Percentiles rank a stretch among this genome's conserved stretches.
These are phyloP conservation scores for Phytophthora brassicae DNA, from an alignment of 352 stramenopile species.

Conservation along the genomic window DNA sequence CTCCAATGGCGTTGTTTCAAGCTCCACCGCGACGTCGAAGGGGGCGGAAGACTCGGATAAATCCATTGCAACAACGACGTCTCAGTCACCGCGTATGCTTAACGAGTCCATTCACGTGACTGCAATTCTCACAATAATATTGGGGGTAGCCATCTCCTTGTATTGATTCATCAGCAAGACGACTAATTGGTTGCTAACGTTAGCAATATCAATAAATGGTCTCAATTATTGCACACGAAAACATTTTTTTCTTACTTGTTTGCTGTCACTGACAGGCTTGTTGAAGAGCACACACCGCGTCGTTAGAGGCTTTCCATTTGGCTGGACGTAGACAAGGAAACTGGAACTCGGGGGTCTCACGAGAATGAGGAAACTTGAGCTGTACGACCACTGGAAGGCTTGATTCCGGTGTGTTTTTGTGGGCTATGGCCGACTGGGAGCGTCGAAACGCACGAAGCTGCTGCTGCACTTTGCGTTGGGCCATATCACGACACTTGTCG, in stretches of 20 bases:
- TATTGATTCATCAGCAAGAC: conserved; percentile 3
- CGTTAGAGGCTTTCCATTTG: conserved; percentile 55
- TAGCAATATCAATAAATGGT: neutral
- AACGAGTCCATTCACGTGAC: conserved; percentile 2
- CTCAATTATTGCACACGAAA: conserved; percentile 6
- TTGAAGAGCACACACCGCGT: conserved; percentile 50
- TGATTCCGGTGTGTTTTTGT: conserved; percentile 17
- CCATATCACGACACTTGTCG: conserved; percentile 44
- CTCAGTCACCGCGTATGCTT: conserved; percentile 12
- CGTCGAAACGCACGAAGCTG: conserved; percentile 55
- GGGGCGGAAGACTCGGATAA: conserved; percentile 13
- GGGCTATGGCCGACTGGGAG: conserved; percentile 23
- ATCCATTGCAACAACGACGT: conserved; percentile 29
- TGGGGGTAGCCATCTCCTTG: conserved; percentile 9
- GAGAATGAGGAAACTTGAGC: conserved; percentile 44
- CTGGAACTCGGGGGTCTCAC: conserved; percentile 55
- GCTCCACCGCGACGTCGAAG: conserved; percentile 4
- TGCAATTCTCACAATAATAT: conserved; percentile 1
- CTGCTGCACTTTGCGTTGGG: conserved; percentile 48
- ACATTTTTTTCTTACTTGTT: neutral
- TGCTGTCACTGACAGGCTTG: conserved; percentile 40
- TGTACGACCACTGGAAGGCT: conserved; percentile 38
- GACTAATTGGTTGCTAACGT: too few relatives aligned
- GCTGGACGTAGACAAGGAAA: conserved; percentile 54
- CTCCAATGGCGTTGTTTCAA: conserved; percentile 19